Evolutionary conservation across 805 yeast genomes (phyloP).

Genomic region (Diddensiella santjacobensis): DNA sequence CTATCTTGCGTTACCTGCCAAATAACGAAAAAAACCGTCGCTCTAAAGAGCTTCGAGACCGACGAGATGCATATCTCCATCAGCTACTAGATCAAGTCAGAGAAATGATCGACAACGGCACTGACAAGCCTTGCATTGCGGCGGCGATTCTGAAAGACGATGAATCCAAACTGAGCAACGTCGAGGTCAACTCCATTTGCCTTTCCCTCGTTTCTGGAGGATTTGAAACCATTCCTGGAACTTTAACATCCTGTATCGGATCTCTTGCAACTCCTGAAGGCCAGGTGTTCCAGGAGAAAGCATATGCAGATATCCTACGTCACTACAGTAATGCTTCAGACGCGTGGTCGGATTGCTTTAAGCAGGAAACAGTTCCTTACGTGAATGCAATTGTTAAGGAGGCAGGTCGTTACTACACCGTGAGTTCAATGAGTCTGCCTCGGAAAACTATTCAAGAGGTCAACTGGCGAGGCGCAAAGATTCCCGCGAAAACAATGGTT

Average conservation of each 20-base stretch:
- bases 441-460: slow-evolving; percentile 55
- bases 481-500: slow-evolving; percentile 54
- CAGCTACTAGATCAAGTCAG: slow-evolving; percentile 33
- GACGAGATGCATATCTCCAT: slow-evolving; percentile 34
- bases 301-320: slow-evolving; percentile 41
- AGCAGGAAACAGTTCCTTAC: slow-evolving; percentile 42
- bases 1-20: slow-evolving; percentile 34
- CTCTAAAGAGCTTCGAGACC: slow-evolving; percentile 30
- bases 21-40: slow-evolving; percentile 29
- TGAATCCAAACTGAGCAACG: slow-evolving; percentile 26
- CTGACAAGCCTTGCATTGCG: slow-evolving; percentile 35
- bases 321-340: slow-evolving; percentile 28
- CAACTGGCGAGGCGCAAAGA: slow-evolving; percentile 36
- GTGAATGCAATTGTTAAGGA: slow-evolving; percentile 61
- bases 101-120: slow-evolving; percentile 26
- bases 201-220: slow-evolving; percentile 77
- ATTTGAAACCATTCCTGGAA: slow-evolving; percentile 64
- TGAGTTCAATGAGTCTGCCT: slow-evolving; percentile 64
- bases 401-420: slow-evolving; percentile 58
- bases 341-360: slow-evolving; percentile 28
- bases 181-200: slow-evolving; percentile 56
- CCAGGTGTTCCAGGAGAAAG: slow-evolving; percentile 43
- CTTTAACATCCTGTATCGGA: slow-evolving; percentile 57
- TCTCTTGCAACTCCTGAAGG: slow-evolving; percentile 45
- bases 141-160: slow-evolving; percentile 34